Evolutionary conservation across 139 green algal species (phyloP).

Genomic region (Picochlorum sp.): DNA sequence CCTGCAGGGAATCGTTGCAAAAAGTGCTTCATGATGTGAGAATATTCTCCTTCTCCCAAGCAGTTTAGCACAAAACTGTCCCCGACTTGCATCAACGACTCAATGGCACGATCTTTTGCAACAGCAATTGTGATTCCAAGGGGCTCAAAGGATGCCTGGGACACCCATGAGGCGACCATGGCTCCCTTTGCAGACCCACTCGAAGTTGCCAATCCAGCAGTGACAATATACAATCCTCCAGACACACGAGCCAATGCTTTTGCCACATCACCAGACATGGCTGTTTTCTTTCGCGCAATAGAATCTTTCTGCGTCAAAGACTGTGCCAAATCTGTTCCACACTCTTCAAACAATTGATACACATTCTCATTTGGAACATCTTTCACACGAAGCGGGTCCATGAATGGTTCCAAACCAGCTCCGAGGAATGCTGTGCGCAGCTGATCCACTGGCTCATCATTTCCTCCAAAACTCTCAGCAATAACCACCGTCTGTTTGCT

Average conservation of each 20-base stretch:
- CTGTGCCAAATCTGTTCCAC: constrained; percentile 79
- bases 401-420: constrained; percentile 41
- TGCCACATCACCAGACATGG: constrained; percentile 67
- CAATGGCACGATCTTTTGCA: constrained; percentile 96
- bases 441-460: constrained; percentile 90
- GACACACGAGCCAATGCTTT: constrained; percentile 80
- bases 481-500: constrained; percentile 83
- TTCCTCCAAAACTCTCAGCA: constrained; percentile 85
- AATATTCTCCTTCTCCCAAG: constrained; percentile 71
- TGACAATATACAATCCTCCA: constrained; percentile 89
- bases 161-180: constrained; percentile 72
- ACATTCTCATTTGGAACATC: constrained; percentile 28
- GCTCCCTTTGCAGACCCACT: constrained; percentile 43
- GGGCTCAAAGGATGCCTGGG: constrained; percentile 91
- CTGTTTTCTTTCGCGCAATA: constrained; percentile 63
- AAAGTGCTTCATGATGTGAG: constrained; percentile 82
- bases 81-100: constrained; percentile 96
- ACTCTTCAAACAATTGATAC: constrained; percentile 87
- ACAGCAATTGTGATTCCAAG: constrained; percentile 91
- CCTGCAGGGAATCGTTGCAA: constrained; percentile 83
- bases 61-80: constrained; percentile 94
- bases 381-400: constrained; percentile 70
- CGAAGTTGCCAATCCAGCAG: constrained; percentile 54
- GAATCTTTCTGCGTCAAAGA: constrained; percentile 69
- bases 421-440: constrained; percentile 54